Conservation (phyloP, 2,329 filamentous ascomycete species). For the Penicillium sp. region DNA sequence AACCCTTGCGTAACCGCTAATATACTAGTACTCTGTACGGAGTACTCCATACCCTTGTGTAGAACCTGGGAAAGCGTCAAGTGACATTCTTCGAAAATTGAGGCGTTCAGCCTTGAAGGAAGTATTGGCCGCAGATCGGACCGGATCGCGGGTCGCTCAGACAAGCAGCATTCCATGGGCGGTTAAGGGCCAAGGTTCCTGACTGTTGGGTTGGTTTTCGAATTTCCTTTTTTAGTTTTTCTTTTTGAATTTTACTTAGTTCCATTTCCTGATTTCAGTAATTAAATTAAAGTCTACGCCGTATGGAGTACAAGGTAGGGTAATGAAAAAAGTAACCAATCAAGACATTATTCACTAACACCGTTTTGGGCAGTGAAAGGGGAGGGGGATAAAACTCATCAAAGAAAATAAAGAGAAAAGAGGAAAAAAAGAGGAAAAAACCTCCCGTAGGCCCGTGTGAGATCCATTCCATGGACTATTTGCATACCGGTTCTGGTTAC, state of each 20-base stretch:
- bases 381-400: not conserved
- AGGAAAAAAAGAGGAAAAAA: not conserved
- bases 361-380: not conserved
- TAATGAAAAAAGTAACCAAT: not conserved
- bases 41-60: not conserved
- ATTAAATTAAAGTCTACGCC: not conserved
- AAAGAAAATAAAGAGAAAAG: not conserved
- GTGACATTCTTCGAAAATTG: conserved; percentile 12
- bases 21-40: not conserved
- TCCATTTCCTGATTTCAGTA: not conserved
- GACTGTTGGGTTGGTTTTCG: conserved; percentile 12
- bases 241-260: not conserved
- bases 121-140: conserved; percentile 17
- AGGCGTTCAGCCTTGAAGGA: conserved; percentile 5
- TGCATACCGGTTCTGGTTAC: not conserved
- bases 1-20: conserved; percentile 27
- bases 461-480: conserved; percentile 1
- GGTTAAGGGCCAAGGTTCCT: conserved; percentile 21
- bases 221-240: not conserved
- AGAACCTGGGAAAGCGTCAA: not conserved
- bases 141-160: conserved; percentile 9
- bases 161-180: conserved; percentile 17
- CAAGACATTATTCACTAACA: not conserved
- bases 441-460: not conserved
- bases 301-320: not conserved